Evolutionary conservation across 1,284 basidiomycete genomes (phyloP), one percentile per base, ranked within the genome.

Genomic region (Hemileia vastatrix): DNA sequence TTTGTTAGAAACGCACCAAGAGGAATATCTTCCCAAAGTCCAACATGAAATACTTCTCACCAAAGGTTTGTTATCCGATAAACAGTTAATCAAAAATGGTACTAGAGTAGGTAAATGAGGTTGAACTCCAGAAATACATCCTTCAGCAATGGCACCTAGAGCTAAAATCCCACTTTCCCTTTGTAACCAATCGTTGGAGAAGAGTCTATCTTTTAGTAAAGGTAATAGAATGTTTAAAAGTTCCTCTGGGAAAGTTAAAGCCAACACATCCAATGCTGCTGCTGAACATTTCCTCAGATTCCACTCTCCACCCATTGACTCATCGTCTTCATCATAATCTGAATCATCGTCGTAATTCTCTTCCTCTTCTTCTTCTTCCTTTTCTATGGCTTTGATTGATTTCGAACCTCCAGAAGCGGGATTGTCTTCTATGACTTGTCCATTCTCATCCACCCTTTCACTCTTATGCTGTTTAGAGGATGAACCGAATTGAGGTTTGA

Each of bases 41-140:
- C 94, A 98, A 77, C 94, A 98, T n/a, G 94, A 92, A 76, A 98
- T 98, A 13, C 92, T 96, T 58, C 95, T 86, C 5, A 98, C 90
- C 31, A 98, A 84, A 36, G 94, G n/a, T n/a, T n/a, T n/a, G n/a
- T n/a, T n/a, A 78, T 98, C 92, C 68, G 86, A 87, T 63, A 98
- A 79, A 36, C 87, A 90, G 70, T 85, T 87, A 76, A 96, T 87
- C 55, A 98, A 80, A 78, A 95, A 94, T 18, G 91, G 91, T 58
- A 98, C 82, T 19, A 98, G 82, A 47, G 88, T 89, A 18, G 90
- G 86, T 49, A 98, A 80, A 77, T 98, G 94, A 53, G 90, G 90
- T 77, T 93, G 88, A 66, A 98, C 88, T 23, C 88, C 88, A 66
- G 90, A 88, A 70, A 98, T 95, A 77, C 94, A 97, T 43, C 94